phyloP scores from a whole-genome alignment of 2,329 filamentous ascomycete genomes.

The Aureobasidium sp. region DNA sequence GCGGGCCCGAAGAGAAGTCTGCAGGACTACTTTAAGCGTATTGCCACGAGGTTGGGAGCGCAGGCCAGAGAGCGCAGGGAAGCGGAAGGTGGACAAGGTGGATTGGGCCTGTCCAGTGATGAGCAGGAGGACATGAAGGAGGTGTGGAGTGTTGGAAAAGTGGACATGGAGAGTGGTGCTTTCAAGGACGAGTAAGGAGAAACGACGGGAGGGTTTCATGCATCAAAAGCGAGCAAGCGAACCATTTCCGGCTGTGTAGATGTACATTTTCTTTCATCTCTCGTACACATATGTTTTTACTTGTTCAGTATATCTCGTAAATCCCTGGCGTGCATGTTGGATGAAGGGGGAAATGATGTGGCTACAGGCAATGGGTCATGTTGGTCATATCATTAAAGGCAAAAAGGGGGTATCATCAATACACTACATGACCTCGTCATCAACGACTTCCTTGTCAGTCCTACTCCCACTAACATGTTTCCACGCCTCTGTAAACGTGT shows the following conservation, averaged over 20 bases:
- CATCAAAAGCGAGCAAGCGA: not conserved
- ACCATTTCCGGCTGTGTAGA: not conserved
- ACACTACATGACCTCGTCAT: slow-evolving; percentile 16
- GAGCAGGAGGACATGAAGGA: slow-evolving; percentile 92
- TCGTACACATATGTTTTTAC: not conserved
- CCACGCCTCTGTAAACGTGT: slow-evolving; percentile 16
- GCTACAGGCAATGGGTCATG: not conserved
- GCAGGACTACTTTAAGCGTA: slow-evolving; percentile 94
- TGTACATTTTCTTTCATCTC: no score
- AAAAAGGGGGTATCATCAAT: no score
- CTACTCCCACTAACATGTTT: slow-evolving; percentile 11
- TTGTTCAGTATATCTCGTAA: not conserved
- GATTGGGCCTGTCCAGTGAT: slow-evolving; percentile 78
- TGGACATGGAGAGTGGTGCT: slow-evolving; percentile 62
- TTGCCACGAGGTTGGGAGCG: slow-evolving; percentile 73
- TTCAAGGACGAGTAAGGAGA: slow-evolving; percentile 1
- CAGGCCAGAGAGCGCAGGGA: slow-evolving; percentile 86
- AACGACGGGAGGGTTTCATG: not conserved
- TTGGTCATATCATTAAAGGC: not conserved
- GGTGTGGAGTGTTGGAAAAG: slow-evolving; percentile 89
- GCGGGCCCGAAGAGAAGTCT: slow-evolving; percentile 78
- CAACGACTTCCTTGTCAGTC: slow-evolving; percentile 15
- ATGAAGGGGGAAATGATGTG: not conserved
- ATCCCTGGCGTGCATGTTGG: not conserved
- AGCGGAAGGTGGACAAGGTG: slow-evolving; percentile 82